Evolutionary conservation across 179 eudicot species (phyloP).

Genomic region (Pouteria campechiana): DNA sequence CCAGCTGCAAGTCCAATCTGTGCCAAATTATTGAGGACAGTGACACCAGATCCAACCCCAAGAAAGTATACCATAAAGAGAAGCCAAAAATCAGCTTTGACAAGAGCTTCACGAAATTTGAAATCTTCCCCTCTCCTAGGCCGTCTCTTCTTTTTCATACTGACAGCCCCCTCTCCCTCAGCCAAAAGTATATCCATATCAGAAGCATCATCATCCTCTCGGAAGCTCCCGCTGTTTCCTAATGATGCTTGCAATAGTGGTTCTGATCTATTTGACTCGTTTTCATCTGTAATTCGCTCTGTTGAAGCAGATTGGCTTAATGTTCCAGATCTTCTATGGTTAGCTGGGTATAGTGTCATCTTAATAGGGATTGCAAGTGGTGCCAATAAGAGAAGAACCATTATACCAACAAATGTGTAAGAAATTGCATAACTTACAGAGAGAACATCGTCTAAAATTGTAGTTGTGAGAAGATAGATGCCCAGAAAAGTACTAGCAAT

Average conservation of each 20-base stretch:
- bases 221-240: conserved; percentile 4
- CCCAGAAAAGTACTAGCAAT: conserved; percentile 48
- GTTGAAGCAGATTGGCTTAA: conserved; percentile 24
- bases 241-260: conserved; percentile 14
- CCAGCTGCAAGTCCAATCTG: conserved; percentile 63
- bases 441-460: conserved; percentile 26
- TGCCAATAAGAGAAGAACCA: conserved; percentile 58
- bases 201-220: conserved; percentile 9
- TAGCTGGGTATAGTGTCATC: conserved; percentile 67
- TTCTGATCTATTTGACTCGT: conserved; percentile 5
- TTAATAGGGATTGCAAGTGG: conserved; percentile 80
- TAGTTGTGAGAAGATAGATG: conserved; percentile 52
- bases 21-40: conserved; percentile 83
- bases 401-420: conserved; percentile 35
- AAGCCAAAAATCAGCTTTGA: conserved; percentile 95
- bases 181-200: conserved; percentile 29
- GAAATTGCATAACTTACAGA: conserved; percentile 27
- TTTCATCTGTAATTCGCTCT: conserved; percentile 16
- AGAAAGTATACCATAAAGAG: conserved; percentile 67
- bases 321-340: conserved; percentile 8
- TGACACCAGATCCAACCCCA: conserved; percentile 81
- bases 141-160: conserved; percentile 34
- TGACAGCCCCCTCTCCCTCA: conserved; percentile 36
- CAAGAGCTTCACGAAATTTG: conserved; percentile 47
- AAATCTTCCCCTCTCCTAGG: conserved; percentile 85